phyloP scores from a whole-genome alignment of 1,139 yeast genomes.

The Candida tropicalis region DNA sequence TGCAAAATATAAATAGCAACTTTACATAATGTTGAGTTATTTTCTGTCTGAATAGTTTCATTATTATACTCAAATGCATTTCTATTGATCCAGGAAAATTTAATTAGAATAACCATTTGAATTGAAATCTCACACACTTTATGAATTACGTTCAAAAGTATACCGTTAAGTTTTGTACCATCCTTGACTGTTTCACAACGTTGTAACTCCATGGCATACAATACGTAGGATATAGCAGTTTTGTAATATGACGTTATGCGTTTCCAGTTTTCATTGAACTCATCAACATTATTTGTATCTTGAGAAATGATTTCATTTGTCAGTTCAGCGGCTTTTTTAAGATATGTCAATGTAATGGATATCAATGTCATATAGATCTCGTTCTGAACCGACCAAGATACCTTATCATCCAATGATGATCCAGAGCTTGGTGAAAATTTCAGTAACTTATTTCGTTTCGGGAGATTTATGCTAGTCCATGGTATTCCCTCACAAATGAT shows the following conservation, averaged over 20 bases:
- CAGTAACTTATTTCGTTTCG: slow-evolving; percentile 6
- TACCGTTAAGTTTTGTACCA: slow-evolving; percentile 8
- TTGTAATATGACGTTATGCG: slow-evolving; percentile 37
- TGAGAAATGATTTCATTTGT: slow-evolving; percentile 35
- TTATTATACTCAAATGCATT: slow-evolving; percentile 25
- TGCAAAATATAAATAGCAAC: slow-evolving; percentile 44
- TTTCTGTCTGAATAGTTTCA: slow-evolving; percentile 33
- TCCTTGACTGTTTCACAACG: neutral
- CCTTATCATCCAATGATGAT: neutral
- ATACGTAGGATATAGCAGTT: slow-evolving; percentile 30
- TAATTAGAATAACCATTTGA: slow-evolving; percentile 45
- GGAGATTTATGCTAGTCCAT: slow-evolving; percentile 18
- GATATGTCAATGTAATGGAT: slow-evolving; percentile 32
- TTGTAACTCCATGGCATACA: slow-evolving; percentile 24
- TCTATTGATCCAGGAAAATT: slow-evolving; percentile 44
- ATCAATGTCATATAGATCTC: slow-evolving; percentile 33
- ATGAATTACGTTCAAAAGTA: slow-evolving; percentile 18
- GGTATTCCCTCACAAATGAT: slow-evolving; percentile 17
- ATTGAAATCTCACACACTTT: slow-evolving; percentile 35
- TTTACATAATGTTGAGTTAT: slow-evolving; percentile 44
- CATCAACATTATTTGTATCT: slow-evolving; percentile 19
- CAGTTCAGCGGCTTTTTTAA: slow-evolving; percentile 39
- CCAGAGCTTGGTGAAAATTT: slow-evolving; percentile 5
- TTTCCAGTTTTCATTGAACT: slow-evolving; percentile 36
- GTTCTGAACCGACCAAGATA: slow-evolving; percentile 31